These are phyloP conservation scores for Podospora comata DNA, from an alignment of 495 filamentous ascomycete genomes.

Conservation along the genomic window DNA sequence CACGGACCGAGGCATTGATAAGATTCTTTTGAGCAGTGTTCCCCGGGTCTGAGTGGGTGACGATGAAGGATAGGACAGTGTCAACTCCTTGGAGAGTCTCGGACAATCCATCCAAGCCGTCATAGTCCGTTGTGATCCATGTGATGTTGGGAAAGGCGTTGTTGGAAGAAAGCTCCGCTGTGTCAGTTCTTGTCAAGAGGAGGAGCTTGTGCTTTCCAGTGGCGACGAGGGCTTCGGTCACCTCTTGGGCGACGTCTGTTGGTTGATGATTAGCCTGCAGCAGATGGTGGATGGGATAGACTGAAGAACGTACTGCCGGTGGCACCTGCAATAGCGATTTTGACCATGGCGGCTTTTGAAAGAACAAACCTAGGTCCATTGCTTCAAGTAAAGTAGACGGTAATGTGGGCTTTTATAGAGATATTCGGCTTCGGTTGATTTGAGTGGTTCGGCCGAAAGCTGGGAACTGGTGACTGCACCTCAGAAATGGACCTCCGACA, in stretches of 20 bases:
- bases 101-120: conserved; percentile 35
- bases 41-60: conserved; percentile 31
- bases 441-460: too few relatives aligned
- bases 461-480: too few relatives aligned
- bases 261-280: background rate
- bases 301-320: conserved; percentile 43
- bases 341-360: conserved; percentile 43
- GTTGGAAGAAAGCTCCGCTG: conserved; percentile 6
- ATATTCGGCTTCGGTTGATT: too few relatives aligned
- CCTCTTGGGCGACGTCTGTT: conserved; percentile 51
- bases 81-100: conserved; percentile 45
- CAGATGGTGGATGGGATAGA: background rate
- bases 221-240: conserved; percentile 52
- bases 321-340: conserved; percentile 51
- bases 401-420: too few relatives aligned
- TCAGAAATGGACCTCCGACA: too few relatives aligned
- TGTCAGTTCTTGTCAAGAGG: conserved; percentile 46
- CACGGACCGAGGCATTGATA: conserved; percentile 51
- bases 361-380: too few relatives aligned
- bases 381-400: too few relatives aligned
- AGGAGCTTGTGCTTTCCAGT: conserved; percentile 51
- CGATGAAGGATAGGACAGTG: conserved; percentile 54
- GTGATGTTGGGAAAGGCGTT: background rate
- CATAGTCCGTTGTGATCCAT: conserved; percentile 46
- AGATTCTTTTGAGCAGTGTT: conserved; percentile 41